phyloP scores from a whole-genome alignment of 805 yeast genomes.

The Wickerhamomyces silvicola region DNA sequence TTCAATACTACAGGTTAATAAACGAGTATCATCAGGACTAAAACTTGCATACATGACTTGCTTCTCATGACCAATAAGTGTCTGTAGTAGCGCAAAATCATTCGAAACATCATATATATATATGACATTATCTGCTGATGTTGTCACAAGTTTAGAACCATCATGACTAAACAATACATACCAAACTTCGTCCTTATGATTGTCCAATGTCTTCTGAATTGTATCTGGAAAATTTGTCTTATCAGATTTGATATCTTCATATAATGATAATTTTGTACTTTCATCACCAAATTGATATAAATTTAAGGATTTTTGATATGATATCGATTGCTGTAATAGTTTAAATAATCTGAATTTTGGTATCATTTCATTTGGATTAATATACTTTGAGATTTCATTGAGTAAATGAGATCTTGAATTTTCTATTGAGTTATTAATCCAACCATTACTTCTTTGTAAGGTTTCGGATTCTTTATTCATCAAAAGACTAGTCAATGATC shows the following conservation, averaged over 20 bases:
- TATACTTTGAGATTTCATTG: slow-evolving; percentile 34
- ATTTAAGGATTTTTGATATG: slow-evolving; percentile 36
- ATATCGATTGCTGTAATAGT: slow-evolving; percentile 44
- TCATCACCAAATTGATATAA: slow-evolving; percentile 28
- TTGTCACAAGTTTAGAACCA: slow-evolving; percentile 72
- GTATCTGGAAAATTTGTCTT: slow-evolving; percentile 39
- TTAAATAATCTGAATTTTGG: slow-evolving; percentile 47
- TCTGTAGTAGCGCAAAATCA: slow-evolving; percentile 32
- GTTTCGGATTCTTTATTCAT: slow-evolving; percentile 18
- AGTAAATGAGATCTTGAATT: slow-evolving; percentile 36
- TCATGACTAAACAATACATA: slow-evolving; percentile 67
- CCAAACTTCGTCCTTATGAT: slow-evolving; percentile 80
- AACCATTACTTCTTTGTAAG: slow-evolving; percentile 22
- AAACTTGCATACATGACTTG: slow-evolving; percentile 65
- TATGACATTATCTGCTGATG: slow-evolving; percentile 61
- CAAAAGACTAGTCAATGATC: slow-evolving; percentile 24
- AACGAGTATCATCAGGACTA: slow-evolving; percentile 62
- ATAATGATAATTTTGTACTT: slow-evolving; percentile 22
- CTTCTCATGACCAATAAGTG: slow-evolving; percentile 39
- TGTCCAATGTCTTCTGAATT: slow-evolving; percentile 37
- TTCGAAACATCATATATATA: slow-evolving; percentile 59
- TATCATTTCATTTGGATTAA: slow-evolving; percentile 47
- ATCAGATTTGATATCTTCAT: slow-evolving; percentile 29
- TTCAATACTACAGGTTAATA: slow-evolving; percentile 72
- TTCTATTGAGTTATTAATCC: slow-evolving; percentile 23